These are phyloP conservation scores for Hyphopichia wangnamkhiaoensis DNA, from an alignment of 1,139 yeast genomes.

Conservation along the genomic window DNA sequence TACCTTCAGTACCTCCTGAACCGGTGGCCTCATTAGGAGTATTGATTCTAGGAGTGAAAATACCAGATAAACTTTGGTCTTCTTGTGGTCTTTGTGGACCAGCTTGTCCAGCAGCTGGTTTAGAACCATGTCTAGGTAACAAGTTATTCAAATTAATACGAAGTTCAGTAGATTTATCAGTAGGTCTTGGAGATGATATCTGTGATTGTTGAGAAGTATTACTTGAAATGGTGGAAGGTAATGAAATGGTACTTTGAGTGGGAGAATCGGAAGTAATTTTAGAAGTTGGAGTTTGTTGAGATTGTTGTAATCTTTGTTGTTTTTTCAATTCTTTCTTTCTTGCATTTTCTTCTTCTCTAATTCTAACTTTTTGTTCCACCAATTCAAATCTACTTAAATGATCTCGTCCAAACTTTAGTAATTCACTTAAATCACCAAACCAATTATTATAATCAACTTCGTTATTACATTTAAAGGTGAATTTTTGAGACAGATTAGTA, in stretches of 20 bases:
- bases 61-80: conserved; percentile 21
- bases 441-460: conserved; percentile 34
- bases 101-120: background rate
- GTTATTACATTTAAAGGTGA: conserved; percentile 41
- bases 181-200: conserved; percentile 13
- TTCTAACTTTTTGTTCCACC: conserved; percentile 29
- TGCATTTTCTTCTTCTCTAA: conserved; percentile 16
- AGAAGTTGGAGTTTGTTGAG: background rate
- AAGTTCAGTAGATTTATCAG: conserved; percentile 35
- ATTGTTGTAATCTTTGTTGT: background rate
- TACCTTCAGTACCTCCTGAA: conserved; percentile 22
- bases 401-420: conserved; percentile 37
- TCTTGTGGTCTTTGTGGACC: background rate
- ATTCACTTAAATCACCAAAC: conserved; percentile 41
- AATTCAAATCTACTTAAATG: conserved; percentile 37
- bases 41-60: conserved; percentile 40
- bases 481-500: conserved; percentile 30
- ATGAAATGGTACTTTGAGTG: background rate
- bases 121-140: conserved; percentile 2
- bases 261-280: background rate
- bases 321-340: conserved; percentile 12
- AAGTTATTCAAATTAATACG: conserved; percentile 24
- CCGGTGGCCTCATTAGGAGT: conserved; percentile 29
- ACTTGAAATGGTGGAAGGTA: background rate
- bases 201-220: background rate